Evolutionary conservation across 495 filamentous ascomycete genomes (phyloP).

Genomic region (Penicillium silybi): DNA sequence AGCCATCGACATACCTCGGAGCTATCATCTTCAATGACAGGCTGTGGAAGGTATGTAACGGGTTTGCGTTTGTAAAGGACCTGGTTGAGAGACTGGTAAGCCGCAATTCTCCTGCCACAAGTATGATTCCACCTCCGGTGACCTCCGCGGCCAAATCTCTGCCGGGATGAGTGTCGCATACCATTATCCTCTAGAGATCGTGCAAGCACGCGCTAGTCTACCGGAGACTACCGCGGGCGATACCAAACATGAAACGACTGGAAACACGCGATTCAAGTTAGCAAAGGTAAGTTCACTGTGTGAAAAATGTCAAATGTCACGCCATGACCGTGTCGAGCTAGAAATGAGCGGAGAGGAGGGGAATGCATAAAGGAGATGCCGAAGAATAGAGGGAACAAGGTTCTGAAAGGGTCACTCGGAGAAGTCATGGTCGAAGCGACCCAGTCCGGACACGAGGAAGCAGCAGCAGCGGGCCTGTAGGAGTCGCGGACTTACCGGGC

Average conservation of each 20-base stretch:
- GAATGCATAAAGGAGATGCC: background rate
- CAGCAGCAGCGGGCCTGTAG: background rate
- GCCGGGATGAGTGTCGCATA: slow-evolving; percentile 16
- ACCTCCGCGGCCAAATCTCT: background rate
- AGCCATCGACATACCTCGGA: slow-evolving; percentile 58
- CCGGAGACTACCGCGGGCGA: slow-evolving; percentile 19
- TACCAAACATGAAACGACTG: slow-evolving; percentile 23
- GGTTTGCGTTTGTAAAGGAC: slow-evolving; percentile 96
- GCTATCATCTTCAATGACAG: slow-evolving; percentile 72
- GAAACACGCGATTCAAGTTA: slow-evolving; percentile 19
- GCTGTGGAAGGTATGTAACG: slow-evolving; percentile 73
- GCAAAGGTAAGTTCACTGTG: background rate
- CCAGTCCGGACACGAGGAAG: background rate
- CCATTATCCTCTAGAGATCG: slow-evolving; percentile 34
- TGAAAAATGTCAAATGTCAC: background rate
- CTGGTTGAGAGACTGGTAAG: slow-evolving; percentile 43
- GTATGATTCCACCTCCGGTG: slow-evolving; percentile 1
- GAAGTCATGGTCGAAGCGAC: slow-evolving; percentile 7
- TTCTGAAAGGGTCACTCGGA: background rate
- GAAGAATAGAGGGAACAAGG: background rate
- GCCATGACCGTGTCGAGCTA: background rate
- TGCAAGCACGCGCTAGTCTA: slow-evolving; percentile 27
- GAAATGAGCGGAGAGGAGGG: background rate
- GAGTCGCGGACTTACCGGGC: slow-evolving; percentile 17
- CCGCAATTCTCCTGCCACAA: background rate